Base-by-base conservation (phyloP, 2,329 filamentous ascomycete genomes). In the Tolypocladium ophioglossoides region DNA sequence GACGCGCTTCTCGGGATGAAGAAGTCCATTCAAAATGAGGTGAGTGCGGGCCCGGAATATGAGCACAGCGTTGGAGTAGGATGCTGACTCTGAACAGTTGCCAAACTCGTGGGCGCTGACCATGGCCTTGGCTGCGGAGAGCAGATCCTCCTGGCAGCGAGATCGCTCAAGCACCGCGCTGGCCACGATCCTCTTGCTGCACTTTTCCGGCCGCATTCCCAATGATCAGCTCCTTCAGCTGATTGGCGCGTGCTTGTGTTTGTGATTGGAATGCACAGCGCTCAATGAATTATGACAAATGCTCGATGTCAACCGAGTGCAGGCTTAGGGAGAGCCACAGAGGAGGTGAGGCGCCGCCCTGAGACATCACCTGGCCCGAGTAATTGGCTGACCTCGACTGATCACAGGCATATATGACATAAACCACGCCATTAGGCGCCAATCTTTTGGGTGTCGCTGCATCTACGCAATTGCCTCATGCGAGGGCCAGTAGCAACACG, bases 21-120 rank as follows among this genome's bases (percentile, higher is more conserved):
- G 56, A 54, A 56, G 22, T 55, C 53, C 5, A 51, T 65, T 11
- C 59, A 65, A 38, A 52, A 63, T 38, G 58, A 62, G 59, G 63
- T 65, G 50, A 55, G 60, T 46, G 4, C 7, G 18, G 2, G 2
- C 8, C 3, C 8, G 10, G 27, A 37, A n/a, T 3, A 27, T 1
- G 39, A 39, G 24, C 18, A 10, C 40, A 34, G 37, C 7, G 18
- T 30, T n/a, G 41, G 40, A 46, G 24, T 18, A 18, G 27, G 11
- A 32, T 46, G 18, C 46, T 54, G 24, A 56, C 38, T 20, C 2
- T 6, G 22, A 32, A 22, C 32, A 65, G 63, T 37, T 63, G 1
- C 64, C 65, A 1, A 63, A 61, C 37, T 57, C 63, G 0, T 67
- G 65, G 65, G 56, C 61, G 6, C 44, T 66, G 34, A 59, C 60